Evolutionary conservation across 2,329 filamentous ascomycete genomes (phyloP).

Genomic region (Calycina marina): DNA sequence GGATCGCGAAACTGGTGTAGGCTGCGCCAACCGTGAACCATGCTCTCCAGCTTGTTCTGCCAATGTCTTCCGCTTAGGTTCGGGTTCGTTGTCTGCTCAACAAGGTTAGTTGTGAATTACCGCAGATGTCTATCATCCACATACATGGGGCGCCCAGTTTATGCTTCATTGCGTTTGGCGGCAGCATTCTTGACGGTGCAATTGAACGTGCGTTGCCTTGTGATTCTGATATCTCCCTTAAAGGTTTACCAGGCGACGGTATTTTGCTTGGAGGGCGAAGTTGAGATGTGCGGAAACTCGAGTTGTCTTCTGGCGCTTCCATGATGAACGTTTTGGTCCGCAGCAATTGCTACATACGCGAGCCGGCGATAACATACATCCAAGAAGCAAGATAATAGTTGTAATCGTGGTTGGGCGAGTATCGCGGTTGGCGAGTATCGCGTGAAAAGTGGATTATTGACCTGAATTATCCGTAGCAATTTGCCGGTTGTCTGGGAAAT

Average conservation of each 20-base stretch:
- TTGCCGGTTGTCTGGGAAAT: too few species aligned
- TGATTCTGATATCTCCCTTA: conserved; percentile 44
- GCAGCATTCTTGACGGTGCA: conserved; percentile 27
- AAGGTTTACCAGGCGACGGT: conserved; percentile 22
- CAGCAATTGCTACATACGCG: conserved; percentile 15
- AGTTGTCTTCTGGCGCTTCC: conserved; percentile 17
- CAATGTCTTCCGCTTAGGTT: conserved; percentile 46
- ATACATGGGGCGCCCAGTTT: conserved; percentile 17
- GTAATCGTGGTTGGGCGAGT: too few species aligned
- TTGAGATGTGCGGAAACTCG: conserved; percentile 19
- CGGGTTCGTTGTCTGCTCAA: conserved; percentile 34
- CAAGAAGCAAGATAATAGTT: too few species aligned
- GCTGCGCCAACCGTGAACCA: conserved; percentile 24
- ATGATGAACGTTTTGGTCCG: conserved; percentile 10
- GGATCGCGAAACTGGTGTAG: conserved; percentile 28
- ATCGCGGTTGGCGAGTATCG: too few species aligned
- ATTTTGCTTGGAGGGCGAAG: conserved; percentile 16
- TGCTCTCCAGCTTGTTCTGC: conserved; percentile 39
- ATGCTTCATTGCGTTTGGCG: conserved; percentile 35
- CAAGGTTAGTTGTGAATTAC: too few species aligned
- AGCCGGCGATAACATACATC: conserved; percentile 13
- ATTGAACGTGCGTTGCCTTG: conserved; percentile 41
- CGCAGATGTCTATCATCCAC: conserved; percentile 1
- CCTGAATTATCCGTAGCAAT: too few species aligned
- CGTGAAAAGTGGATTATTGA: too few species aligned